Evolutionary conservation across 1,284 basidiomycete species (phyloP).

Genomic region (Microbotryum violaceum): DNA sequence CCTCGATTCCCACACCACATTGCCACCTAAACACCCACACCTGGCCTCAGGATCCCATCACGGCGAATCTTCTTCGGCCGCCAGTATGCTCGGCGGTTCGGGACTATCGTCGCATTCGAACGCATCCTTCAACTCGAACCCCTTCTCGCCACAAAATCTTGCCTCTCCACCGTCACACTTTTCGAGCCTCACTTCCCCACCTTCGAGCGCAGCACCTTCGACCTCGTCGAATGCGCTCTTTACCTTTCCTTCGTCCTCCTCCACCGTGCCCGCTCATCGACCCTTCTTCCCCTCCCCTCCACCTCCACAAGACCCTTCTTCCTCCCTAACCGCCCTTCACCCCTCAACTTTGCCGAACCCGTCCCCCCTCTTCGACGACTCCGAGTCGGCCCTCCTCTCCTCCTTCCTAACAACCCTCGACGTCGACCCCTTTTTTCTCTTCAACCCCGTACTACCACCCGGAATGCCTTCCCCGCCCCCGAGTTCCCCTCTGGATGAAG

Average conservation of each 20-base stretch:
- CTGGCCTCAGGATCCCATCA: no score
- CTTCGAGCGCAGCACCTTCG: not conserved
- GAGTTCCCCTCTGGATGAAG: not conserved
- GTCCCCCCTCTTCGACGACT: slow-evolving; percentile 15
- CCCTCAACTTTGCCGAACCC: not conserved
- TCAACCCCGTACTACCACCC: slow-evolving; percentile 28
- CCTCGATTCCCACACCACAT: no score
- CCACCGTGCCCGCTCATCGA: slow-evolving; percentile 2
- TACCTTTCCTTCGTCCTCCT: not conserved
- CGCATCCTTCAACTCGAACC: no score
- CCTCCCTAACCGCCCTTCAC: not conserved
- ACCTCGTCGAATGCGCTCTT: not conserved
- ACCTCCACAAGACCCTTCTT: not conserved
- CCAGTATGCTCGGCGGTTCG: no score
- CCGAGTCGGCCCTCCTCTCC: slow-evolving; percentile 21
- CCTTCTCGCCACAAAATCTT: no score
- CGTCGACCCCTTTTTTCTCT: slow-evolving; percentile 25
- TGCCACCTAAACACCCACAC: no score
- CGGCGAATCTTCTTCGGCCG: no score
- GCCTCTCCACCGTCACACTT: no score
- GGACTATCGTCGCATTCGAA: no score
- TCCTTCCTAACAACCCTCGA: slow-evolving; percentile 26
- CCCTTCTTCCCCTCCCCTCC: not conserved
- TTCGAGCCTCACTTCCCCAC: no score
- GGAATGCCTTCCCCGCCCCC: slow-evolving; percentile 27